These are phyloP conservation scores for Wickerhamiella shivajii DNA, from an alignment of 805 yeast species.

Conservation along the genomic window DNA sequence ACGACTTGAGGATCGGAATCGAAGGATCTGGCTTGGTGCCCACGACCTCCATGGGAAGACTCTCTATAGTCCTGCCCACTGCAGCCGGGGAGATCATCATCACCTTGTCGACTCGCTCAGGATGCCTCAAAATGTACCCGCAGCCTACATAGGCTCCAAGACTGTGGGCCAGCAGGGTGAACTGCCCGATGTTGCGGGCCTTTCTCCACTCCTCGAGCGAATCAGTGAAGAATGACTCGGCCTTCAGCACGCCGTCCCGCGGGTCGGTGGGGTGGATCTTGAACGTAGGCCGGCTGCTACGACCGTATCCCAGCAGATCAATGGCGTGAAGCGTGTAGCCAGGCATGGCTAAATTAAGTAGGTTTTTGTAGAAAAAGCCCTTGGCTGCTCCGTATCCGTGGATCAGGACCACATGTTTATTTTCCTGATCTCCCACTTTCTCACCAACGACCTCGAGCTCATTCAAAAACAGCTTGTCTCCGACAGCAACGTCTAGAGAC, in stretches of 20 bases:
- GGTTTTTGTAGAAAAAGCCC: constrained; percentile 64
- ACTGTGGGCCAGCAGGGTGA: constrained; percentile 68
- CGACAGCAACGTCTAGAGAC: constrained; percentile 30
- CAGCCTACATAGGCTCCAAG: constrained; percentile 80
- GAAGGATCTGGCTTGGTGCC: constrained; percentile 11
- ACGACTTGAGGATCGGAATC: constrained; percentile 8
- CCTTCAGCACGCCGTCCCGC: constrained; percentile 30
- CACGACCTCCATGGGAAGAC: constrained; percentile 18
- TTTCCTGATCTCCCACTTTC: constrained; percentile 9
- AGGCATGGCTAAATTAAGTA: constrained; percentile 31
- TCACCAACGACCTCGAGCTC: constrained; percentile 44
- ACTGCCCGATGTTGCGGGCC: constrained; percentile 34
- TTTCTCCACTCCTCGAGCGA: constrained; percentile 51
- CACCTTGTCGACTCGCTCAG: constrained; percentile 48
- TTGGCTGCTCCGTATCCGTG: constrained; percentile 94
- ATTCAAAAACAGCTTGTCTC: constrained; percentile 36
- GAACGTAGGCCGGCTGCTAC: constrained; percentile 68
- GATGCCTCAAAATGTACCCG: constrained; percentile 46
- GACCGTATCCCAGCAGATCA: constrained; percentile 83
- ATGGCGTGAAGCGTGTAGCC: constrained; percentile 70
- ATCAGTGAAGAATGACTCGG: constrained; percentile 51
- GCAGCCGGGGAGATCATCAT: constrained; percentile 89
- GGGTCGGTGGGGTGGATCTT: constrained; percentile 15
- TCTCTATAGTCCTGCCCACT: constrained; percentile 35
- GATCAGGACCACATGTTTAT: constrained; percentile 51